Evolutionary conservation across 176 grass and related monocot species (phyloP), one percentile per base, ranked within the genome.

Genomic region (Oryza meridionalis): DNA sequence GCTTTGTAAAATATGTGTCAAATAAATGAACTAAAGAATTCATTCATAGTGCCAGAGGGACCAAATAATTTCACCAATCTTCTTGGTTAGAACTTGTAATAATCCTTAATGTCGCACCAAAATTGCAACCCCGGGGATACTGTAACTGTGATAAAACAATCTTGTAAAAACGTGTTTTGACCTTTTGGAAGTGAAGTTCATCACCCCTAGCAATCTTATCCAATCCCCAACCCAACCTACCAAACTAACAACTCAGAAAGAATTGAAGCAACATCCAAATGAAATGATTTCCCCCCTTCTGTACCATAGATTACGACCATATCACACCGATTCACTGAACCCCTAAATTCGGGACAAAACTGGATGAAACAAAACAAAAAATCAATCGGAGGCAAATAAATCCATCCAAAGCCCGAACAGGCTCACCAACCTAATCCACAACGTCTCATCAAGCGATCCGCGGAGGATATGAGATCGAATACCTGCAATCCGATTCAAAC

Each of bases 221-320:
- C 16, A 32, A 38, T 49, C 37, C 43, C 12, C 19, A 66, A 21
- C 59, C 19, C 6, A n/a, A 19, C 53, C 19, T 22, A 22, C 55
- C 21, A n/a, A 3, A 33, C 33, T 17, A 12, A 37, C 13, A 51
- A 12, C 43, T 51, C 22, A 19, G 26, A 75, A 83, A 35, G 73
- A 83, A 66, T 50, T 66, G 42, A 45, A 37, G 42, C 26, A 83
- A 65, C 74, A 83, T 74, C 58, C 81, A 82, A 11, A 73, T 8
- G 12, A n/a, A 40, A n/a, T 0, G 17, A 31, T 29, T 19, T 21
- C 4, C 4, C 51, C 33, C 46, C 29, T 51, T 38, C 1, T 10
- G 2, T 46, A 4, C 11, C 26, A 12, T 5, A 10, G 2, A 75
- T 38, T 35, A 42, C n/a, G 43, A 7, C 7, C 29, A 25, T 75